Conservation (phyloP, 768 basidiomycete species). For the Dioszegia hungarica region DNA sequence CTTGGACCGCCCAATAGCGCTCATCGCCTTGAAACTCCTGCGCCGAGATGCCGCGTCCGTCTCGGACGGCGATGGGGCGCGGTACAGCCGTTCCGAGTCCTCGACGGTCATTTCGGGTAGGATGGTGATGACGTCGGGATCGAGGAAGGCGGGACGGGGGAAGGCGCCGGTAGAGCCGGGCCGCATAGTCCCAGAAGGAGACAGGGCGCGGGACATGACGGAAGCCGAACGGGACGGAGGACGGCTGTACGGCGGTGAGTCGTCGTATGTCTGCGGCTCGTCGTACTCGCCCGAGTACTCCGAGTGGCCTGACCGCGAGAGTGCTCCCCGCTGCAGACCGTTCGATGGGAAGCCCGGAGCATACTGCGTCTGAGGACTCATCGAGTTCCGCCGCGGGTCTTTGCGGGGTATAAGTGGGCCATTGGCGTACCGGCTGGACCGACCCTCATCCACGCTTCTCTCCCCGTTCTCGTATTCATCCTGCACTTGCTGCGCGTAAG, state of each 20-base stretch:
- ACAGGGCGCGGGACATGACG: slow-evolving; percentile 12
- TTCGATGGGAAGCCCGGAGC: not conserved
- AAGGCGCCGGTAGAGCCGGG: slow-evolving; percentile 9
- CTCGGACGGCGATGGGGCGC: slow-evolving; percentile 11
- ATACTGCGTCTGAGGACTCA: not conserved
- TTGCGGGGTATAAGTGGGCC: slow-evolving; percentile 1
- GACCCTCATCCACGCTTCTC: not conserved
- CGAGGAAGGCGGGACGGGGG: slow-evolving; percentile 31
- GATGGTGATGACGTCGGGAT: slow-evolving; percentile 40
- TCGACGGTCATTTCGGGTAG: slow-evolving; percentile 40
- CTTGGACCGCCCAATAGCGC: slow-evolving; percentile 7
- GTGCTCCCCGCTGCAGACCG: not conserved
- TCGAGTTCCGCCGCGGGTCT: not conserved
- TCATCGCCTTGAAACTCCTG: slow-evolving; percentile 4
- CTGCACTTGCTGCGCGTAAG: slow-evolving; percentile 17
- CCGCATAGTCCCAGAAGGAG: slow-evolving; percentile 7
- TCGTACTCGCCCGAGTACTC: not conserved
- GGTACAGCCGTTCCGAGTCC: slow-evolving; percentile 21
- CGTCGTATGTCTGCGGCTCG: not conserved
- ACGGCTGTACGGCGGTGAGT: not conserved
- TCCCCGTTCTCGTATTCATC: not conserved
- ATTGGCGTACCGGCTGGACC: not conserved
- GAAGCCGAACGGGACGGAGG: slow-evolving; percentile 7
- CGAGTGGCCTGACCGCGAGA: not conserved
- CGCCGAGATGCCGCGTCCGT: slow-evolving; percentile 2